Percentiles rank a stretch among this genome's conserved stretches.
These are phyloP conservation scores for Aspergillus tanneri DNA, from an alignment of 2,329 filamentous ascomycete genomes.

Conservation along the genomic window DNA sequence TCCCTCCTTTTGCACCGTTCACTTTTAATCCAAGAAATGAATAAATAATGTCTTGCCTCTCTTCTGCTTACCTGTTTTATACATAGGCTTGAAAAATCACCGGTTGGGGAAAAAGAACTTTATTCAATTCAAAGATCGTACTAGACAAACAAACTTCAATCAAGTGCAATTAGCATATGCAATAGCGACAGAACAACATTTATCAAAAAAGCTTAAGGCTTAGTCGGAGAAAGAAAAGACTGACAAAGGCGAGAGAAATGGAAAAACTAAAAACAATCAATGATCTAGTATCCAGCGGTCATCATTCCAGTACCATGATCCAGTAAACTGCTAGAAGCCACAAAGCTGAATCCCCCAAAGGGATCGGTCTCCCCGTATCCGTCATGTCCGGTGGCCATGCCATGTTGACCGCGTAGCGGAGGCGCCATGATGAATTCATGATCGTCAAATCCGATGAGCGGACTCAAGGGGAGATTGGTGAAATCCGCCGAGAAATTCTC, in stretches of 20 bases:
- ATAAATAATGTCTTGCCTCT: too few species aligned
- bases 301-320: constrained; percentile 39
- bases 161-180: too few species aligned
- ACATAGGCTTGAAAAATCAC: too few species aligned
- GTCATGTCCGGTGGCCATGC: constrained; percentile 19
- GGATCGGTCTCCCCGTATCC: constrained; percentile 38
- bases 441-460: constrained; percentile 46
- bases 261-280: background rate
- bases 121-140: too few species aligned
- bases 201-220: too few species aligned
- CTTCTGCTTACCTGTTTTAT: too few species aligned
- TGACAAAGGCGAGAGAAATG: background rate
- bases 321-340: constrained; percentile 48
- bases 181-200: too few species aligned
- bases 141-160: too few species aligned
- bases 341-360: constrained; percentile 51
- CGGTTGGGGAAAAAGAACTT: too few species aligned
- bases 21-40: too few species aligned
- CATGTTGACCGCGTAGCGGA: constrained; percentile 17
- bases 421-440: constrained; percentile 24
- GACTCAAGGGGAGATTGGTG: constrained; percentile 78
- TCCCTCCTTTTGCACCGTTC: too few species aligned
- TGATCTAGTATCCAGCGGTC: constrained; percentile 24
- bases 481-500: constrained; percentile 97
- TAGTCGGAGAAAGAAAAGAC: too few species aligned